Conservation (phyloP, 2,329 filamentous ascomycete species). For the Aspergillus sp. region DNA sequence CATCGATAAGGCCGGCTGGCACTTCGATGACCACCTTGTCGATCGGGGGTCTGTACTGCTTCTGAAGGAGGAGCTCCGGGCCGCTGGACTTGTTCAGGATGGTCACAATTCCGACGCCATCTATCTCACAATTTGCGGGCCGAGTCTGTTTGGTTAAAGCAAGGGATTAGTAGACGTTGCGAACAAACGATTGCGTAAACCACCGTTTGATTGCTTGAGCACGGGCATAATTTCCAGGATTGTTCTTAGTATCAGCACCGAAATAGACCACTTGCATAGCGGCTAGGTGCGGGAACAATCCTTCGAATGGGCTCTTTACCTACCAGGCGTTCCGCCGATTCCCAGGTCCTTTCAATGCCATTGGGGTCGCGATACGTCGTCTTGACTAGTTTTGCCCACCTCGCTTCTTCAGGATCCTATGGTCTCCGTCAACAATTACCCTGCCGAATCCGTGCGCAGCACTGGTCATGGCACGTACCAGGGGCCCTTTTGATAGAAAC, state of each 20-base stretch:
- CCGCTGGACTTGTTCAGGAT: constrained; percentile 56
- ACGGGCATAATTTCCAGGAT: neutral
- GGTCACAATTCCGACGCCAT: constrained; percentile 61
- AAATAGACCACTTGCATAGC: neutral
- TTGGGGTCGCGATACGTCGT: constrained; percentile 44
- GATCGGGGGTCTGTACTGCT: constrained; percentile 61
- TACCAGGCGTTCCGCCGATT: constrained; percentile 42
- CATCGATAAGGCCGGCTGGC: constrained; percentile 60
- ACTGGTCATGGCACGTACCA: constrained; percentile 28
- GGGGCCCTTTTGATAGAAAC: constrained; percentile 30
- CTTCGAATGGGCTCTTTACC: constrained; percentile 25
- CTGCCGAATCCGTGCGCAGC: neutral
- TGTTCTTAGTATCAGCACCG: neutral
- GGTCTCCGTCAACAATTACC: neutral
- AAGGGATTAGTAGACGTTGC: constrained; percentile 3
- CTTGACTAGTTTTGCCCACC: constrained; percentile 45
- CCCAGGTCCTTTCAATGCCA: constrained; percentile 45
- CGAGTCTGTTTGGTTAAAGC: constrained; percentile 34
- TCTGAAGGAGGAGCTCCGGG: constrained; percentile 52
- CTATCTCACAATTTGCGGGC: constrained; percentile 53
- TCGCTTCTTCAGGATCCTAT: constrained; percentile 40
- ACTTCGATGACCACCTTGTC: constrained; percentile 60
- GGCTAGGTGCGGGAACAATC: neutral
- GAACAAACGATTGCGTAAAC: neutral
- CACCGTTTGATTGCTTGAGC: neutral